phyloP scores from a whole-genome alignment of 176 grass and related monocot species.

The Ensete ventricosum region DNA sequence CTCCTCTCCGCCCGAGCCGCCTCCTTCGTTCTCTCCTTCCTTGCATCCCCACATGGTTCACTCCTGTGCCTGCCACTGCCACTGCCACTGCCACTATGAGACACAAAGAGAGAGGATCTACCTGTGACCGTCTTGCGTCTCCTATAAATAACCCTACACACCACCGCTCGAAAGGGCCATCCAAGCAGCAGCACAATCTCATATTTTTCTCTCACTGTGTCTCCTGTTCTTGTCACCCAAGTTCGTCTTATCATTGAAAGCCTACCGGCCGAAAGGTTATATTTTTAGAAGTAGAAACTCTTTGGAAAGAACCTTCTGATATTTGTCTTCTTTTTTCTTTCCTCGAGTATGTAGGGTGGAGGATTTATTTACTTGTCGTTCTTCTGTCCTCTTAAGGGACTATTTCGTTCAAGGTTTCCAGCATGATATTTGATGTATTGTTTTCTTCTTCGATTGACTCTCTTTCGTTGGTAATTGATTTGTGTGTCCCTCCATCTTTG shows the following conservation, averaged over 20 bases:
- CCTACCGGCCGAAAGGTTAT: not conserved
- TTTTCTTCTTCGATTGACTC: too few relatives aligned
- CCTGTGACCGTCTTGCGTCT: not conserved
- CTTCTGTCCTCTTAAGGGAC: too few relatives aligned
- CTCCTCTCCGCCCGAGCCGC: conserved; percentile 1
- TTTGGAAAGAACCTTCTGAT: too few relatives aligned
- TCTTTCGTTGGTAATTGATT: too few relatives aligned
- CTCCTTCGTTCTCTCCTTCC: not conserved
- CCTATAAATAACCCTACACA: conserved; percentile 18
- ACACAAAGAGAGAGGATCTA: not conserved
- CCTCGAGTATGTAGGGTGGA: too few relatives aligned
- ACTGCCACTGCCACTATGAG: not conserved
- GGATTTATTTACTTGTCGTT: too few relatives aligned
- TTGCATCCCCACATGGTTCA: conserved; percentile 22
- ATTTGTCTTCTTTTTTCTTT: too few relatives aligned
- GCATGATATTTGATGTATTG: too few relatives aligned
- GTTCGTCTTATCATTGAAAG: too few relatives aligned
- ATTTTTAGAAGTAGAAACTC: not conserved
- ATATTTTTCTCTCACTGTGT: not conserved
- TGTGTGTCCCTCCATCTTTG: too few relatives aligned
- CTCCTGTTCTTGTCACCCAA: not conserved
- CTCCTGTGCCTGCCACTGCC: not conserved
- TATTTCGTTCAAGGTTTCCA: too few relatives aligned
- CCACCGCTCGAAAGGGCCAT: not conserved
- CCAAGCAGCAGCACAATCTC: not conserved